A percentile compares a stretch with the other conserved stretches of the same genome.
These are phyloP conservation scores for Petunia secreta DNA, from an alignment of 257 asterid genomes.

Conservation along the genomic window DNA sequence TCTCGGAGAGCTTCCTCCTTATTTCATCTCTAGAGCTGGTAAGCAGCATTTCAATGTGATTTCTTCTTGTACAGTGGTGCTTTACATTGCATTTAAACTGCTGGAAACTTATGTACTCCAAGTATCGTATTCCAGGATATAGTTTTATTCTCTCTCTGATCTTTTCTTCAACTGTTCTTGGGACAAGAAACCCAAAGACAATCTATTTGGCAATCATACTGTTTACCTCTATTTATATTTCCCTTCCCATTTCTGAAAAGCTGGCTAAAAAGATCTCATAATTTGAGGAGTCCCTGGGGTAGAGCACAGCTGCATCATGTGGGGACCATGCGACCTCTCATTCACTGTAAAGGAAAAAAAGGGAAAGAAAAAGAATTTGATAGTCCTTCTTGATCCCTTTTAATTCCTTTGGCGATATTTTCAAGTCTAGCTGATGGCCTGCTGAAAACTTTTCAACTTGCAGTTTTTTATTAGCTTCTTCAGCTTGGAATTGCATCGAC, in stretches of 20 bases:
- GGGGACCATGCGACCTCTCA: neutral
- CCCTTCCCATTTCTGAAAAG: neutral
- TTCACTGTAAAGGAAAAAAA: neutral
- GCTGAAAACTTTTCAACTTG: neutral
- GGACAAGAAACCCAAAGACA: neutral
- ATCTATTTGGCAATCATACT: neutral
- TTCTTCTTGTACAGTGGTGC: slow-evolving; percentile 16
- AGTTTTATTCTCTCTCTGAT: neutral
- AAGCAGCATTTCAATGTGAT: slow-evolving; percentile 1
- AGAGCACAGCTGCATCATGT: neutral
- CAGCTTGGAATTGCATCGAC: neutral
- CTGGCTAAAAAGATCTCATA: neutral
- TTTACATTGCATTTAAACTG: neutral
- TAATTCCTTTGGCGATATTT: slow-evolving; percentile 10
- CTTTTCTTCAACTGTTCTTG: neutral
- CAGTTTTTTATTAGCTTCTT: slow-evolving; percentile 6
- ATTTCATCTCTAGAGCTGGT: slow-evolving; percentile 48
- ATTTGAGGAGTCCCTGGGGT: neutral
- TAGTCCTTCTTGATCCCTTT: slow-evolving; percentile 8
- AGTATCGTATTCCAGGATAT: slow-evolving; percentile 1
- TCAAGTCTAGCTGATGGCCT: neutral
- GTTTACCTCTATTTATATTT: neutral
- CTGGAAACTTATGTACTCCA: neutral
- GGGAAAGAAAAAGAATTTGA: slow-evolving; percentile 9
- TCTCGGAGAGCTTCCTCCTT: slow-evolving; percentile 49